These are phyloP conservation scores for Voacanga thouarsii DNA, from an alignment of 257 asterid species.

Conservation along the genomic window DNA sequence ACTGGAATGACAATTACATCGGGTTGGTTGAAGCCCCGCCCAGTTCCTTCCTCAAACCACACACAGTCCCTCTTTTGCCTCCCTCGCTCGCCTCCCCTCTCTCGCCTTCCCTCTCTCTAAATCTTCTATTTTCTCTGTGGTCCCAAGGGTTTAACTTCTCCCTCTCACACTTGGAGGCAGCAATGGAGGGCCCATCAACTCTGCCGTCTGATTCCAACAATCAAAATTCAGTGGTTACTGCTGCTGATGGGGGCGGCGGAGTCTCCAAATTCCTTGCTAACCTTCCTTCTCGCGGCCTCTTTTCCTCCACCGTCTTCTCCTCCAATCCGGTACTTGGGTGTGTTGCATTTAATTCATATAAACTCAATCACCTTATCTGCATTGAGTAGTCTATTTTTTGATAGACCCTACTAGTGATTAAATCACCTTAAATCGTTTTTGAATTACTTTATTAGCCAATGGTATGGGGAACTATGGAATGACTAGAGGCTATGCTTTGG, in stretches of 20 bases:
- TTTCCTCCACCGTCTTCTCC: slow-evolving; percentile 60
- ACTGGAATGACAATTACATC: too few relatives aligned
- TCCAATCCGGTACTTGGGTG: slow-evolving; percentile 45
- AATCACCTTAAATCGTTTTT: neutral
- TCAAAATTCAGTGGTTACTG: slow-evolving; percentile 25
- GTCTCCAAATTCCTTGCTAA: slow-evolving; percentile 45
- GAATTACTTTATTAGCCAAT: neutral
- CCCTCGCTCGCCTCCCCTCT: neutral
- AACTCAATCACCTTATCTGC: neutral
- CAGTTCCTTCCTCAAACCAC: too few relatives aligned
- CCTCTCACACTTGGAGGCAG: slow-evolving; percentile 12
- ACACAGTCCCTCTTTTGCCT: too few relatives aligned
- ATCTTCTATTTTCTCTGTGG: too few relatives aligned
- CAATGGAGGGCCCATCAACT: slow-evolving; percentile 36
- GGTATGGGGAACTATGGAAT: neutral
- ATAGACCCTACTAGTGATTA: neutral
- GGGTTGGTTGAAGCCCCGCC: too few relatives aligned
- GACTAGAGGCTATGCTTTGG: neutral
- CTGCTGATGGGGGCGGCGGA: slow-evolving; percentile 39
- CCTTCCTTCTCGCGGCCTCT: slow-evolving; percentile 77
- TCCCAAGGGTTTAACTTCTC: slow-evolving; percentile 2
- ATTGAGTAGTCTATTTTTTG: neutral
- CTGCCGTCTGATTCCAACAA: slow-evolving; percentile 28
- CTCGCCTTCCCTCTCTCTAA: neutral
- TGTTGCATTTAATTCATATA: neutral